phyloP scores from a whole-genome alignment of 495 filamentous ascomycete species.

The Aspergillus sclerotioniger region DNA sequence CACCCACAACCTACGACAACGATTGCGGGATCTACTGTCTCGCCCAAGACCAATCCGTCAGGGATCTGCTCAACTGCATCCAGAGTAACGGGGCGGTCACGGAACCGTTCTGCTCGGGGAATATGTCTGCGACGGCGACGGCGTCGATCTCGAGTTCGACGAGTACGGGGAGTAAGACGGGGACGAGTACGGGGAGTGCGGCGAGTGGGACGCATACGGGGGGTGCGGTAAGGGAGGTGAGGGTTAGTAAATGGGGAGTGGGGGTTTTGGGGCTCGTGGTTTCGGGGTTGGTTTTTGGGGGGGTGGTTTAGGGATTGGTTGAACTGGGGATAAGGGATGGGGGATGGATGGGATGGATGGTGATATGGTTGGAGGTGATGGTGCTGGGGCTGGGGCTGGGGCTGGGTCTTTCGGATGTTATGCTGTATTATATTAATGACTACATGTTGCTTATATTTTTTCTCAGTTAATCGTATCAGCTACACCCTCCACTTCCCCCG shows the following conservation, averaged over 20 bases:
- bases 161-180: slow-evolving; percentile 22
- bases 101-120: slow-evolving; percentile 40
- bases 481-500: slow-evolving; percentile 28
- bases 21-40: slow-evolving; percentile 53
- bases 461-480: background rate
- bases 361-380: background rate
- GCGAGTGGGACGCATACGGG: slow-evolving; percentile 17
- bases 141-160: slow-evolving; percentile 26
- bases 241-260: slow-evolving; percentile 34
- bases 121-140: slow-evolving; percentile 41
- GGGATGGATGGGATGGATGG: slow-evolving; percentile 13
- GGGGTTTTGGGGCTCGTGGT: slow-evolving; percentile 40
- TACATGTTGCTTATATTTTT: background rate
- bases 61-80: slow-evolving; percentile 36
- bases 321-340: slow-evolving; percentile 12
- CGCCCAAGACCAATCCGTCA: slow-evolving; percentile 41
- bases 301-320: slow-evolving; percentile 17
- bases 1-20: slow-evolving; percentile 42
- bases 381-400: background rate
- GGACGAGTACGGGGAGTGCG: slow-evolving; percentile 17
- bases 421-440: background rate
- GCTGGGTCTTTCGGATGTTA: background rate
- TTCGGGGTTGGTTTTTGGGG: slow-evolving; percentile 33
- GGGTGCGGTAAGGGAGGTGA: slow-evolving; percentile 16
- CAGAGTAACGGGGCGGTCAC: slow-evolving; percentile 29